Conservation (phyloP, 352 stramenopile species). For the Globisporangium mamillatum region DNA sequence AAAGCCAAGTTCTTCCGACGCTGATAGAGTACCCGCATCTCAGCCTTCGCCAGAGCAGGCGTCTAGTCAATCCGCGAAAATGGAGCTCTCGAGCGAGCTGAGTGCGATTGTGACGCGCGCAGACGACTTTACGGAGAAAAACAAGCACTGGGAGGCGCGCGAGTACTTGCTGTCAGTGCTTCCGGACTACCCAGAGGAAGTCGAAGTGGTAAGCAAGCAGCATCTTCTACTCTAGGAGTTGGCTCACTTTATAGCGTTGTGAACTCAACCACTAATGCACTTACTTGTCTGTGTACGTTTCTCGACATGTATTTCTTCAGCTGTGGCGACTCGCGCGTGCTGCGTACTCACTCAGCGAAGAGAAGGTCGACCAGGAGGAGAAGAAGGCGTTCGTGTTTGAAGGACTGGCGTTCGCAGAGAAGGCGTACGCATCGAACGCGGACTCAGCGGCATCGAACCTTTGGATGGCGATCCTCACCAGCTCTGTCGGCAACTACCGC, state of each 20-base stretch:
- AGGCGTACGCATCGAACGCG: constrained; percentile 41
- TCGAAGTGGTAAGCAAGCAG: constrained; percentile 42
- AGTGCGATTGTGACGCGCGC: constrained; percentile 30
- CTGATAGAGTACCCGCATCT: constrained; percentile 7
- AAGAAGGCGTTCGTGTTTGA: constrained; percentile 61
- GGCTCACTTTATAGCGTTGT: not conserved
- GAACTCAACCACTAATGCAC: not conserved
- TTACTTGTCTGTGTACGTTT: not conserved
- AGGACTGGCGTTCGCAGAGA: constrained; percentile 47
- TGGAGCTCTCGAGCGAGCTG: constrained; percentile 24
- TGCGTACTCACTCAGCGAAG: constrained; percentile 62
- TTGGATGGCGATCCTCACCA: constrained; percentile 76
- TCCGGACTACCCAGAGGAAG: constrained; percentile 31
- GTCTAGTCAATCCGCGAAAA: constrained; percentile 32
- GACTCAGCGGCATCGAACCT: constrained; percentile 61
- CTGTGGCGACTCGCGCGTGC: constrained; percentile 60
- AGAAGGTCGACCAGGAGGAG: constrained; percentile 32
- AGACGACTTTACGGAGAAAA: constrained; percentile 51
- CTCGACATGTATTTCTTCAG: constrained; percentile 21
- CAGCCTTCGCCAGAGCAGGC: not conserved
- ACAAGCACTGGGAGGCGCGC: constrained; percentile 36
- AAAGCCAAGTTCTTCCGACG: not conserved
- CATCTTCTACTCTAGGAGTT: not conserved
- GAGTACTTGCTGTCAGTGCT: constrained; percentile 43
- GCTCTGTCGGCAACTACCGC: constrained; percentile 55